Base-by-base conservation (phyloP, 2,329 filamentous ascomycete species). In the Fusarium abutilonis region DNA sequence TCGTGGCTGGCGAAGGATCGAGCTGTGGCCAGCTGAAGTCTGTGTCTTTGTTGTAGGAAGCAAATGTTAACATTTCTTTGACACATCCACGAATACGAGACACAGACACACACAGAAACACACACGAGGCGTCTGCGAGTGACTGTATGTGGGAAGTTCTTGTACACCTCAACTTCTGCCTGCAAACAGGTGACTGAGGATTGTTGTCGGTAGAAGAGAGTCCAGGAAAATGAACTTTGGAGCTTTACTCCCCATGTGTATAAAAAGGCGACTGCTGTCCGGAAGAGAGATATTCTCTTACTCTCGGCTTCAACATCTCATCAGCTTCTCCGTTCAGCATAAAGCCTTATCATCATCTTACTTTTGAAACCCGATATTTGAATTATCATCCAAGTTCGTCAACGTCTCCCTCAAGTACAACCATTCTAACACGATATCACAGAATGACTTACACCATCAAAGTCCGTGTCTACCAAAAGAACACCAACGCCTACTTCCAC, bases 361-460 rank as follows among this genome's bases (percentile, higher is more conserved):
- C 11, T 13, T 7, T 2, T 9, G 9, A 41, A 4, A 9, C 10
- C 3, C 7, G 11, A 6, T 19, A 8, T 7, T 17, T 9, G 21
- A 29, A 29, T 6, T 8, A 29, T 29, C 29, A 35, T 1, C 0
- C 47, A 58, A 60, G 60, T 63, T 15, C 0, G 54, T 47, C 10
- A 1, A 9, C 7, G 15, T 2, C 11, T 7, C 1, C 10, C 1
- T n/a, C 3, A 9, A 1, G 5, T 4, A 10, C 1, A 7, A 9
- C 5, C 8, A 14, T n/a, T 23, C 44, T 60, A 15, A 66, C 29
- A 13, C 1, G 10, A 3, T 8, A n/a, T 8, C 4, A 1, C n/a
- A 67, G 64, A 46, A 67, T 67, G 60, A 45, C 43, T 14, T 67
- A 67, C 53, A 54, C 40, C 9, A 56, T 67, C 51, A 67, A 67